Base-by-base conservation (phyloP, 768 basidiomycete species). In the Hericium rajendrae region DNA sequence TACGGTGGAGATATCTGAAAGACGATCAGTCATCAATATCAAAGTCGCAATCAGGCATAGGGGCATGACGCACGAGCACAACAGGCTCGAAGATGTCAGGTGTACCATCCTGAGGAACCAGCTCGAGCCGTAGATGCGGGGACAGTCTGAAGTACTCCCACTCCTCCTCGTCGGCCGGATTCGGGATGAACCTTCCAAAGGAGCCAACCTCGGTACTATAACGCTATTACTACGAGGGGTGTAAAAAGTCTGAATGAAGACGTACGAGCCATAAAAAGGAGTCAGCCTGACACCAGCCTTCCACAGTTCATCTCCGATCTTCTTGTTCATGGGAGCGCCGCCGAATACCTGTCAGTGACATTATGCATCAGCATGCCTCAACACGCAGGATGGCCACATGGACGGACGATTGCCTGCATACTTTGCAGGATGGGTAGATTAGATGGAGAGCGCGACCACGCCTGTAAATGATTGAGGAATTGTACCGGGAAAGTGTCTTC, bases 191-290 rank as follows among this genome's bases (percentile, higher is more conserved):
- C n/a, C 24, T 16, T 1, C 53, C n/a, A 0, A n/a, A 4, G 16
- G 26, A 43, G 2, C 67, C 66, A 11, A 60, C 64, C 51, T 71
- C 70, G 1, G 66, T 56, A 32, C 55, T 56, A 22, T 15, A 22
- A 43, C 6, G 6, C 8, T 32, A 4, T 32, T 8, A 32, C 6
- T 11, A n/a, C 5, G 18, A 13, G 12, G 8, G 15, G 8, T 32
- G 8, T 32, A 5, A 4, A 8, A 18, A 6, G 10, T 12, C 12
- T 4, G 4, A 15, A 40, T 10, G 8, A 16, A 28, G 32, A 64
- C 72, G 59, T 55, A 77, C 66, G 68, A 61, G 37, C 74, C 78
- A 53, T 74, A 79, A 22, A 70, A 58, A 3, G 64, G 65, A 6
- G 58, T 48, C 1, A 77, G 48, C 2, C 60, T 57, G 3, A 76